phyloP scores from a whole-genome alignment of 2,329 filamentous ascomycete genomes.

The Anthostomella pinea region DNA sequence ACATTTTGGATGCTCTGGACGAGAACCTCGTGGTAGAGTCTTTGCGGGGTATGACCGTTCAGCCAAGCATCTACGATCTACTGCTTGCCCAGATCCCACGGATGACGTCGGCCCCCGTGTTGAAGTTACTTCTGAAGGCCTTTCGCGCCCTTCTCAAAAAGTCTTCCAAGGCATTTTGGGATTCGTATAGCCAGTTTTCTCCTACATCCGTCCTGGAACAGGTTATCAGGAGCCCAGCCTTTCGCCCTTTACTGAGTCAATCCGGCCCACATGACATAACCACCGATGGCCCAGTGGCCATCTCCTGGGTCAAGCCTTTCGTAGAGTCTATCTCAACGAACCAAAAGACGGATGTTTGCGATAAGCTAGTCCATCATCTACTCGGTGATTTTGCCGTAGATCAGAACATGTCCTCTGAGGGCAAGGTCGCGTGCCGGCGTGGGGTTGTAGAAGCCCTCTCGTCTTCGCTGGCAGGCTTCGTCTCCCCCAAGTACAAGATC shows the following conservation, averaged over 20 bases:
- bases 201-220: slow-evolving; percentile 80
- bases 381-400: slow-evolving; percentile 62
- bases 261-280: slow-evolving; percentile 55
- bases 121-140: slow-evolving; percentile 67
- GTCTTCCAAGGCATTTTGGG: slow-evolving; percentile 81
- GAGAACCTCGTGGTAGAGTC: slow-evolving; percentile 73
- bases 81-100: slow-evolving; percentile 53
- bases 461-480: slow-evolving; percentile 55
- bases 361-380: slow-evolving; percentile 73
- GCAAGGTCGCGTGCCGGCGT: slow-evolving; percentile 59
- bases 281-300: slow-evolving; percentile 57
- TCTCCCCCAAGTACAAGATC: slow-evolving; percentile 43
- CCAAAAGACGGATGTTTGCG: slow-evolving; percentile 76
- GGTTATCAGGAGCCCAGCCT: slow-evolving; percentile 70
- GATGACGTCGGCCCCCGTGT: slow-evolving; percentile 52
- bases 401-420: slow-evolving; percentile 51
- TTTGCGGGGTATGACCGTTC: slow-evolving; percentile 74
- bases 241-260: slow-evolving; percentile 59
- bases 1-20: slow-evolving; percentile 72
- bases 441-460: slow-evolving; percentile 61
- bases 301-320: slow-evolving; percentile 77
- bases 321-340: slow-evolving; percentile 72
- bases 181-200: slow-evolving; percentile 77
- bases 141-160: slow-evolving; percentile 71
- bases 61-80: slow-evolving; percentile 67